Percentiles rank a stretch among this genome's conserved stretches.
phyloP scores from a whole-genome alignment of 768 basidiomycete genomes.

The Porphyrellus cyaneotinctus region DNA sequence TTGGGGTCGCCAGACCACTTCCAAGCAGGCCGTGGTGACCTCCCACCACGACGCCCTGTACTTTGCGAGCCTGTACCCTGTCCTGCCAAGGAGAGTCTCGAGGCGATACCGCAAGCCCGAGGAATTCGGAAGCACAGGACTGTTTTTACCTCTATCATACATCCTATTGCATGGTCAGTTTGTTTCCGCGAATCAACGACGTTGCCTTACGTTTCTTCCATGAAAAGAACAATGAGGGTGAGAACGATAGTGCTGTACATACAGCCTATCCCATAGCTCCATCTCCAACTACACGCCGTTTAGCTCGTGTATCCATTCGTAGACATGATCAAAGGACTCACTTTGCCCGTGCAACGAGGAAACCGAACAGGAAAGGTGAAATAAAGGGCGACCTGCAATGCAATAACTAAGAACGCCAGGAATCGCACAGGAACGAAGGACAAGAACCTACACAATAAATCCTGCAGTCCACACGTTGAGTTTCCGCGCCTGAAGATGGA shows the following conservation, averaged over 20 bases:
- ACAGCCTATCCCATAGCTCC: constrained; percentile 51
- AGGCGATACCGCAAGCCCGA: constrained; percentile 38
- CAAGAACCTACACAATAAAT: constrained; percentile 49
- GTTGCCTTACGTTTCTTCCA: constrained; percentile 46
- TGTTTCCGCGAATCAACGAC: neutral
- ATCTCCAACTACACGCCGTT: constrained; percentile 36
- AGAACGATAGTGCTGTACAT: constrained; percentile 47
- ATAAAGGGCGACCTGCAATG: constrained; percentile 30
- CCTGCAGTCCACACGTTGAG: constrained; percentile 53
- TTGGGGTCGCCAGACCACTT: constrained; percentile 49
- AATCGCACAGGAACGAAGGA: constrained; percentile 23
- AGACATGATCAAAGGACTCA: constrained; percentile 1
- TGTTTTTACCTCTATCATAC: constrained; percentile 43
- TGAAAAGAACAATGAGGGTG: constrained; percentile 41
- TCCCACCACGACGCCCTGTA: constrained; percentile 42
- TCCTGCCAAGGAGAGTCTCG: constrained; percentile 46
- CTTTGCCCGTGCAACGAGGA: constrained; percentile 26
- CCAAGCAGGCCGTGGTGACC: constrained; percentile 31
- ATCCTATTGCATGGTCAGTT: constrained; percentile 31
- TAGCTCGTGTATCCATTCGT: neutral
- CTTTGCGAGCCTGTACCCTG: constrained; percentile 42
- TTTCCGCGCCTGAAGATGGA: constrained; percentile 51
- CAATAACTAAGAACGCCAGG: constrained; percentile 16
- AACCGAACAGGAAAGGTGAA: constrained; percentile 30
- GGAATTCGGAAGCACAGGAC: constrained; percentile 24